phyloP scores from a whole-genome alignment of 1,139 yeast genomes.

The Candida sp. region DNA sequence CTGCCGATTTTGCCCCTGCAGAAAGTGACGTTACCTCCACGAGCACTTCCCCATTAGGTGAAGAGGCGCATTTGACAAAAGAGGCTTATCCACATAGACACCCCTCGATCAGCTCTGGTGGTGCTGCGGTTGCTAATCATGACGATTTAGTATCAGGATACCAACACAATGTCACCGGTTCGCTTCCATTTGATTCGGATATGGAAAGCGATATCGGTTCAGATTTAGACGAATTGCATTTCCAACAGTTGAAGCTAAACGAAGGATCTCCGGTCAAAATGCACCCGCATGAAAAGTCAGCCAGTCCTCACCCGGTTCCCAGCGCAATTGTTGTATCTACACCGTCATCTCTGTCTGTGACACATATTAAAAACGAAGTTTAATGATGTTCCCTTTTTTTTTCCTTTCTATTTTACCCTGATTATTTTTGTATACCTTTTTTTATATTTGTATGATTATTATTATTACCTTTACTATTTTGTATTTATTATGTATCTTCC shows the following conservation, averaged over 20 bases:
- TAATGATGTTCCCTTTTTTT: not conserved
- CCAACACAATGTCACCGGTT: constrained; percentile 23
- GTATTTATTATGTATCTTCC: constrained; percentile 3
- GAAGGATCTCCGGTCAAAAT: constrained; percentile 10
- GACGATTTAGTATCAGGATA: constrained; percentile 32
- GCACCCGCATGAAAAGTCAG: not conserved
- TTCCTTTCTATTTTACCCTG: not conserved
- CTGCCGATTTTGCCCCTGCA: not conserved
- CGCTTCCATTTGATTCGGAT: constrained; percentile 30
- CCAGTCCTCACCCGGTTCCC: constrained; percentile 10
- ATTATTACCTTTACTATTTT: not conserved
- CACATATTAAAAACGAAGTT: constrained; percentile 11
- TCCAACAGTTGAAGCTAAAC: constrained; percentile 12
- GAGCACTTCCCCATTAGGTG: constrained; percentile 20
- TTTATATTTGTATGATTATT: constrained; percentile 2
- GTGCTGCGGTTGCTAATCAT: constrained; percentile 6
- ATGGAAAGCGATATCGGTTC: constrained; percentile 24
- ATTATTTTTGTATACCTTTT: not conserved
- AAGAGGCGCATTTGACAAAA: constrained; percentile 4
- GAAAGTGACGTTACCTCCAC: constrained; percentile 20
- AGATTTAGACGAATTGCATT: constrained; percentile 15
- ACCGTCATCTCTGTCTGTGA: constrained; percentile 22
- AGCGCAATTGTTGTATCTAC: constrained; percentile 29
- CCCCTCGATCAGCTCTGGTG: constrained; percentile 11
- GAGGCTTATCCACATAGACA: constrained; percentile 6